phyloP scores from a whole-genome alignment of 176 grass and related monocot species.

The Ampelocalamus luodianensis region DNA sequence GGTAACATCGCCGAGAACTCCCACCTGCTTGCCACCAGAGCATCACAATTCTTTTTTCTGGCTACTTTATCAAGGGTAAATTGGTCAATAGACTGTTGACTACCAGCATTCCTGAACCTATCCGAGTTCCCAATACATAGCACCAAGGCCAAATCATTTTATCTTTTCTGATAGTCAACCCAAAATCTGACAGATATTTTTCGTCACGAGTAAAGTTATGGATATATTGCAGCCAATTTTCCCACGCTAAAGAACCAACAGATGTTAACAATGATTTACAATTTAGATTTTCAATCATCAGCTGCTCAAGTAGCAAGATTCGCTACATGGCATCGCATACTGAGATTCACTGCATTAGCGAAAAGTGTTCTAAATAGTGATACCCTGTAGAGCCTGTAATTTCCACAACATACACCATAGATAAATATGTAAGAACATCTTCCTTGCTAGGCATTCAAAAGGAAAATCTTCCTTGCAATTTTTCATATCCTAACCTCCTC shows the following conservation, averaged over 20 bases:
- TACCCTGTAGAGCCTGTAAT: too few species aligned
- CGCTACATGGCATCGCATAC: not conserved
- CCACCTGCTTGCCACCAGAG: not conserved
- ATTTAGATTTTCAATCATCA: not conserved
- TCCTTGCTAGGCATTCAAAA: not conserved
- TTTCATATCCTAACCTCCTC: not conserved
- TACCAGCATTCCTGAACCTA: not conserved
- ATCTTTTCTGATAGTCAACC: not conserved
- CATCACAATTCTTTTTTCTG: not conserved
- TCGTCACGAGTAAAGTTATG: not conserved
- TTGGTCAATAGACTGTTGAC: not conserved
- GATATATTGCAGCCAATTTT: conserved; percentile 15
- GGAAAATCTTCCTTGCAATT: not conserved
- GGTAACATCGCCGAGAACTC: not conserved
- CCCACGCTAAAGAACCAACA: conserved; percentile 1
- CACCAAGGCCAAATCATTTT: not conserved
- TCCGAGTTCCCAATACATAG: not conserved
- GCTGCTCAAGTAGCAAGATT: not conserved
- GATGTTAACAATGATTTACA: not conserved
- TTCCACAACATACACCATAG: not conserved
- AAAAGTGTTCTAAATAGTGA: too few species aligned
- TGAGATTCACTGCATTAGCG: not conserved
- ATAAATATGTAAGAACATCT: conserved; percentile 5
- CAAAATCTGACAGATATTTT: not conserved
- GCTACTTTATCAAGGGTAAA: not conserved